Conservation (phyloP, 768 basidiomycete genomes). For the Rhizopogon vesiculosus region DNA sequence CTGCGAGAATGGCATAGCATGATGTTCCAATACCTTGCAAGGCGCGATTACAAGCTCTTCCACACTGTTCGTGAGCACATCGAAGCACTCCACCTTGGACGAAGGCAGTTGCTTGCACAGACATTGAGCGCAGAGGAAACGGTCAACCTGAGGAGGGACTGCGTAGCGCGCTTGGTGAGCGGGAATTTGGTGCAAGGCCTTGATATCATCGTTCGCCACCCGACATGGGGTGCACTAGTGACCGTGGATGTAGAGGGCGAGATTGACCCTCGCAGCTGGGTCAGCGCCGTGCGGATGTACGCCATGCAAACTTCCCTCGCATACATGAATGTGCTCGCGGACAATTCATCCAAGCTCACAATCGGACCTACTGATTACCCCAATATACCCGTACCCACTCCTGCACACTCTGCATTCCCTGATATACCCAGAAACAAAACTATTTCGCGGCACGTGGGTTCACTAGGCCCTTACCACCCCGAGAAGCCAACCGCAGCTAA, state of each 20-base stretch:
- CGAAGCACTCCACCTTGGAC: conserved; percentile 86
- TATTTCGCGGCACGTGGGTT: conserved; percentile 30
- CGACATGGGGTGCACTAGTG: conserved; percentile 84
- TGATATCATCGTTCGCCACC: conserved; percentile 95
- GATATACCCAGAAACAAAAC: conserved; percentile 34
- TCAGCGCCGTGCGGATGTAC: conserved; percentile 88
- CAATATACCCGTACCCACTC: conserved; percentile 48
- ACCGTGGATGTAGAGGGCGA: conserved; percentile 88
- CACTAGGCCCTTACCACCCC: conserved; percentile 25
- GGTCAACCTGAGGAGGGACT: conserved; percentile 72
- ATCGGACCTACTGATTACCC: conserved; percentile 45
- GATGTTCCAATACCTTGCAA: conserved; percentile 87
- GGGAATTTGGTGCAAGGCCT: conserved; percentile 91
- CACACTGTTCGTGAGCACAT: conserved; percentile 83
- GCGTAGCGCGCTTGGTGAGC: conserved; percentile 80
- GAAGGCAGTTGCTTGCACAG: conserved; percentile 84
- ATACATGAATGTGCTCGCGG: conserved; percentile 55
- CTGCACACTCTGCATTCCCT: conserved; percentile 68
- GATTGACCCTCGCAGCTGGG: conserved; percentile 76
- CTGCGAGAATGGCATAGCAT: conserved; percentile 93
- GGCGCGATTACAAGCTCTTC: conserved; percentile 88
- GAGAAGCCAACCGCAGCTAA: conserved; percentile 47
- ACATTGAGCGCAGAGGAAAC: conserved; percentile 88
- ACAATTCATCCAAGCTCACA: conserved; percentile 27
- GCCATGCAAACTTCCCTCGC: conserved; percentile 83